Percentiles rank a stretch among this genome's conserved stretches.
Conservation (phyloP, 75 land plant species). For the Chamaecyparis obtusa region DNA sequence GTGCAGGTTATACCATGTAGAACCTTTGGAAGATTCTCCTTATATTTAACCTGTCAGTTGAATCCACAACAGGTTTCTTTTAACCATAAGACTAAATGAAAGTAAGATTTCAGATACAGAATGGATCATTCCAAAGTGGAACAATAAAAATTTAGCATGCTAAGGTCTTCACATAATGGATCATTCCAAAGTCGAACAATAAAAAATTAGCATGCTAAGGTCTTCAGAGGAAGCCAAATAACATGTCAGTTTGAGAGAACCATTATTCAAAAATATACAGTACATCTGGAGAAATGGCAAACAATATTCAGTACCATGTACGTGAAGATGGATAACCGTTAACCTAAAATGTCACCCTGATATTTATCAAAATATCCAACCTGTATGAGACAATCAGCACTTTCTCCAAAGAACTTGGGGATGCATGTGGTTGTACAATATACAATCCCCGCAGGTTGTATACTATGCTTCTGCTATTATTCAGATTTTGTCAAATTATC, state of each 20-base stretch:
- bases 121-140: neutral
- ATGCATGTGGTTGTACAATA: neutral
- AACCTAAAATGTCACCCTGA: neutral
- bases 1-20: conserved; percentile 67
- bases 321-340: neutral
- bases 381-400: neutral
- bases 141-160: neutral
- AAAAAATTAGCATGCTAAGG: neutral
- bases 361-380: neutral
- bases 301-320: neutral
- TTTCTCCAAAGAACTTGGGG: neutral
- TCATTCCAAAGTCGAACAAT: neutral
- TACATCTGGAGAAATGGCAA: neutral
- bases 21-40: conserved; percentile 58
- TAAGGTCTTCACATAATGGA: neutral
- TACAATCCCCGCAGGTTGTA: neutral
- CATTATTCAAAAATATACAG: neutral
- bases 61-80: neutral
- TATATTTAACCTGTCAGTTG: conserved; percentile 51
- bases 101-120: neutral
- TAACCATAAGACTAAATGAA: neutral
- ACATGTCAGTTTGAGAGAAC: neutral
- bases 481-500: neutral
- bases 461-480: neutral
- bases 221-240: neutral